phyloP scores from a whole-genome alignment of 208 protist genomes.

The Kentomonas sorsogonicus region DNA sequence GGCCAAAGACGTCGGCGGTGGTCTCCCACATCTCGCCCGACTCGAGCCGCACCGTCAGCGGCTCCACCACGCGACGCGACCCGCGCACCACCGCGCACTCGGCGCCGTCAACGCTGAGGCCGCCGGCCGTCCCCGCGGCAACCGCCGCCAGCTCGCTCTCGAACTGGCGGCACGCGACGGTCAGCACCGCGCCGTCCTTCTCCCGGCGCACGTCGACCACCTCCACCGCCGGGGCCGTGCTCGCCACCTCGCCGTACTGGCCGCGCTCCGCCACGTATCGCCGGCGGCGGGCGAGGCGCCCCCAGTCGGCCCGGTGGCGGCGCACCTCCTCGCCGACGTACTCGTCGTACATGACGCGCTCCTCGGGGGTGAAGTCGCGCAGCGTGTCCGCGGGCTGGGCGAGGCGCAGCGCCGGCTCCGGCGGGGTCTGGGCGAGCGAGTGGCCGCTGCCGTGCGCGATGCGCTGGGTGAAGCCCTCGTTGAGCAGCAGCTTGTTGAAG shows the following conservation, averaged over 20 bases:
- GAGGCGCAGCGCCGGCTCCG: constrained; percentile 66
- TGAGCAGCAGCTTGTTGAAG: constrained; percentile 63
- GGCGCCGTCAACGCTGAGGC: constrained; percentile 46
- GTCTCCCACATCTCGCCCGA: constrained; percentile 64
- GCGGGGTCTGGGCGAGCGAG: constrained; percentile 49
- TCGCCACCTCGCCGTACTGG: constrained; percentile 70
- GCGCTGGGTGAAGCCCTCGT: constrained; percentile 64
- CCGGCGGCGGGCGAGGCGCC: constrained; percentile 32
- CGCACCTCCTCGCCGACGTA: constrained; percentile 66
- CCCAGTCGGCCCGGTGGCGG: constrained; percentile 55
- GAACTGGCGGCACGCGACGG: constrained; percentile 43
- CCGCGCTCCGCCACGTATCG: constrained; percentile 58
- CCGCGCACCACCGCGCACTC: constrained; percentile 26
- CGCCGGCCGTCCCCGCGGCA: constrained; percentile 5
- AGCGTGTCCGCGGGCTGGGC: constrained; percentile 62
- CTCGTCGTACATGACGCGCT: constrained; percentile 74
- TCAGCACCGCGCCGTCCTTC: constrained; percentile 52
- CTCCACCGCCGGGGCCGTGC: constrained; percentile 29
- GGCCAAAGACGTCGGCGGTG: constrained; percentile 59
- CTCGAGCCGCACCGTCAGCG: constrained; percentile 62
- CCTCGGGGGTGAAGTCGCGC: constrained; percentile 64
- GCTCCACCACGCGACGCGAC: constrained; percentile 44
- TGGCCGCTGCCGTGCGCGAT: constrained; percentile 52
- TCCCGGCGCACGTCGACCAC: constrained; percentile 63
- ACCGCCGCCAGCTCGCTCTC: neutral